Evolutionary conservation across 1,139 yeast species (phyloP), one percentile per base, ranked within the genome.

Genomic region (Geotrichum restrictum): DNA sequence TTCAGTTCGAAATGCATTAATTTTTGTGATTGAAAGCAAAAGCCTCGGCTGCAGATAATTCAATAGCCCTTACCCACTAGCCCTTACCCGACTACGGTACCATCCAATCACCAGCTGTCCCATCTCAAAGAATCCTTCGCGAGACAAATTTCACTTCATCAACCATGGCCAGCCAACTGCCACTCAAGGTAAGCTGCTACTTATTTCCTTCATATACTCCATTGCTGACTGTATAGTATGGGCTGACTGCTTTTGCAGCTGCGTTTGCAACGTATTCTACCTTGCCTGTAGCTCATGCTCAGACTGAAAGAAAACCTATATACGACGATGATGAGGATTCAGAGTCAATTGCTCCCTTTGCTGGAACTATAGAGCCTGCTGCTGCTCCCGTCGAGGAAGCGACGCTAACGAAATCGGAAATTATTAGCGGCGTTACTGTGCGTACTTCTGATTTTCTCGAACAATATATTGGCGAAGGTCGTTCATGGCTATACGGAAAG

Each of bases 361-460:
- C 85, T 79, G 60, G 88, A 82, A 16, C 77, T 78, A 71, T 74
- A 1, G 69, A 72, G n/a, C 71, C 80, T n/a, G 79, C 81, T 13
- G 69, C 77, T 27, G 78, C 74, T 8, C 66, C 76, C 31, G 77
- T 76, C 59, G 64, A 75, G 54, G 70, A 74, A 57, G 55, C 67
- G 38, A 62, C 75, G 60, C 41, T 56, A 36, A 52, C 54, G 27
- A 57, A 60, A 54, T 73, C 74, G 57, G 71, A 74, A 56, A 64
- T 78, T 43, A 74, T 81, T 53, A 81, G 79, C 60, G 85, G 85
- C 1, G 74, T 78, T 3, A 75, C 81, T 0, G 78, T 83, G 31
- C 77, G 83, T 48, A 74, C 85, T 1, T 74, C 81, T 33, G 64
- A 68, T 13, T 45, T 66, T 1, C 68, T 83, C 21, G 85, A 85